Evolutionary conservation across 2,329 filamentous ascomycete species (phyloP).

Genomic region (Arthrobotrys pseudoclavata): DNA sequence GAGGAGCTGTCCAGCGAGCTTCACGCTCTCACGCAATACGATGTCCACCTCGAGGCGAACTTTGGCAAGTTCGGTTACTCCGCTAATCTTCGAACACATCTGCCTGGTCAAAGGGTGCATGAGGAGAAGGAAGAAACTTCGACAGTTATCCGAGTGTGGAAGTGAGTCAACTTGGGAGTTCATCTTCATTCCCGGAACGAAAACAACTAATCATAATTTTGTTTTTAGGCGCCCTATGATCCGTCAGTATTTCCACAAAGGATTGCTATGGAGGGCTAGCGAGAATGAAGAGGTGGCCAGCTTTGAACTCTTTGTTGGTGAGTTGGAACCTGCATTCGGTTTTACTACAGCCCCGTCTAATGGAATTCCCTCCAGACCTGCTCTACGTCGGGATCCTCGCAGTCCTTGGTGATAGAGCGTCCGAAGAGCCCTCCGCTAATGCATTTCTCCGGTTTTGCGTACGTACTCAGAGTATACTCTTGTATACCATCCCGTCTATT

Average conservation of each 20-base stretch:
- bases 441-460: conserved; percentile 72
- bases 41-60: conserved; percentile 71
- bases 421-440: conserved; percentile 71
- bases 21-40: conserved; percentile 63
- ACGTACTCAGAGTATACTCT: background rate
- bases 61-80: conserved; percentile 76
- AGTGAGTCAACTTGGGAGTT: conserved; percentile 14
- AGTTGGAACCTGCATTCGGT: conserved; percentile 66
- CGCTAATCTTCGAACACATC: conserved; percentile 71
- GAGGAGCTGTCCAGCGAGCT: conserved; percentile 48
- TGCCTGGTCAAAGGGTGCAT: conserved; percentile 63
- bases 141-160: conserved; percentile 44
- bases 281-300: conserved; percentile 74
- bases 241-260: conserved; percentile 77
- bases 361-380: conserved; percentile 25
- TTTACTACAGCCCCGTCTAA: background rate
- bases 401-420: conserved; percentile 74
- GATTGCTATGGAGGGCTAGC: conserved; percentile 74
- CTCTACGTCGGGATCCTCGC: conserved; percentile 73
- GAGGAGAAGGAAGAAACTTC: conserved; percentile 61
- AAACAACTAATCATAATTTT: conserved; percentile 67
- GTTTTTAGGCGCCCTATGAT: conserved; percentile 72
- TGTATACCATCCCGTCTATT: background rate
- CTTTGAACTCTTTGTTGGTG: conserved; percentile 76
- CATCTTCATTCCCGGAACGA: conserved; percentile 63